Base-by-base conservation (phyloP, 1,139 yeast species). In the Candida sanyaensis region DNA sequence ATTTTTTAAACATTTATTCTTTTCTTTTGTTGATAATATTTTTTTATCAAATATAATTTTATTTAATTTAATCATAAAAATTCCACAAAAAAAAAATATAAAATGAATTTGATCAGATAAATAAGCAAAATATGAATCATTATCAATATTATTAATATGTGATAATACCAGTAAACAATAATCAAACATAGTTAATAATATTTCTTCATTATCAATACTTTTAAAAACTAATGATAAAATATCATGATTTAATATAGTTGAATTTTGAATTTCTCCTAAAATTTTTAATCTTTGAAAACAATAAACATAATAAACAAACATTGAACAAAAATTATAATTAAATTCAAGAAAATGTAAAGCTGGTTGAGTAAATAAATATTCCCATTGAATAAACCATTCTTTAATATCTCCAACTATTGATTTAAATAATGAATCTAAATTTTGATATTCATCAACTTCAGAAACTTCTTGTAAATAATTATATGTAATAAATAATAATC, bases 311-410 rank as follows among this genome's bases (percentile, higher is more conserved):
- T 57, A 64, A 1, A 85, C 77, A 50, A 83, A 65, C 47, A 86
- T 69, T 50, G 79, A 75, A 46, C 86, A 81, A 55, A 84, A 86
- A 62, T 86, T 83, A 61, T 83, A 86, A 45, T 86, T 85, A 48
- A 86, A 79, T 57, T 86, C 93, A 7, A 87, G 87, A 66, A 88
- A 87, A 60, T 88, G 95, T 39, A 86, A 73, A 1, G 86, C 82
- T 0, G 93, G 89, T 61, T 87, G 93, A 45, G 78, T 79, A 60
- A 87, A 83, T 21, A 87, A 64, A 57, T 83, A 83, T 43, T 77
- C 82, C 95, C 96, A 88, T 59, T 82, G 86, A 2, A 78, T 80
- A 50, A 78, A 71, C 96, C 96, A 88, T 5, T 63, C 58, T 28
- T 67, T 66, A n/a, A 86, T 59, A 44, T 75, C 80, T 24, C 64